Evolutionary conservation across 2,329 filamentous ascomycete genomes (phyloP).

Genomic region (Purpureocillium takamizusanense): DNA sequence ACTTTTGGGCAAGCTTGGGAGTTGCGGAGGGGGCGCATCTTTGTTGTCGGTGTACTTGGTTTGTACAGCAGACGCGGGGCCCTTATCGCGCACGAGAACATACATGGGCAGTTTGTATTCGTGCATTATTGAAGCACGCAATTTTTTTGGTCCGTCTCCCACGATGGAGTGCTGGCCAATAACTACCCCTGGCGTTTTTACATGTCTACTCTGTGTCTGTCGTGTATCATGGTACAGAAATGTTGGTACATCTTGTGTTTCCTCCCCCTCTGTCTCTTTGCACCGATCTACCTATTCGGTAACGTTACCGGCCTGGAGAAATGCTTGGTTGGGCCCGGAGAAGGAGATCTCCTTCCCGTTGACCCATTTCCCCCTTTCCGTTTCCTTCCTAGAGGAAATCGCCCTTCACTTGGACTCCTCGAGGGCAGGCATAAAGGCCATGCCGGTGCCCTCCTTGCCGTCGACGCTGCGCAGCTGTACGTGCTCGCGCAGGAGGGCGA

Average conservation of each 20-base stretch:
- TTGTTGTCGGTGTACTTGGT: neutral
- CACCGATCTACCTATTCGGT: no score
- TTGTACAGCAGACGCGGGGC: neutral
- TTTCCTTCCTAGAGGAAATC: no score
- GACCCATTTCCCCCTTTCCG: no score
- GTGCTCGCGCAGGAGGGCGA: conserved; percentile 69
- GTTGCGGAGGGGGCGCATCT: neutral
- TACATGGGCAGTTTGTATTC: conserved; percentile 1
- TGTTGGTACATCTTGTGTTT: conserved; percentile 1
- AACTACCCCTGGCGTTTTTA: neutral
- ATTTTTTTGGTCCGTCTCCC: no score
- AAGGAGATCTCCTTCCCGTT: no score
- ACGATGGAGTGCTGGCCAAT: no score
- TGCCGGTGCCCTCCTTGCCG: conserved; percentile 32
- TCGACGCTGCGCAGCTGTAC: conserved; percentile 52
- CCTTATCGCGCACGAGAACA: no score
- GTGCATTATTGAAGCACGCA: neutral
- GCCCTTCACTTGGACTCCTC: conserved; percentile 4
- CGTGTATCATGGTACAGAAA: no score
- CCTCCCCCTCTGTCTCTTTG: no score
- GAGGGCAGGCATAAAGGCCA: conserved; percentile 50
- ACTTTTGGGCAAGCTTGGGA: neutral
- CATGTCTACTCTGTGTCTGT: no score
- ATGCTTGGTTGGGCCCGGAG: no score
- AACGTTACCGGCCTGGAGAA: no score